phyloP scores from a whole-genome alignment of 1,139 yeast species.

The Geotrichum australiense region DNA sequence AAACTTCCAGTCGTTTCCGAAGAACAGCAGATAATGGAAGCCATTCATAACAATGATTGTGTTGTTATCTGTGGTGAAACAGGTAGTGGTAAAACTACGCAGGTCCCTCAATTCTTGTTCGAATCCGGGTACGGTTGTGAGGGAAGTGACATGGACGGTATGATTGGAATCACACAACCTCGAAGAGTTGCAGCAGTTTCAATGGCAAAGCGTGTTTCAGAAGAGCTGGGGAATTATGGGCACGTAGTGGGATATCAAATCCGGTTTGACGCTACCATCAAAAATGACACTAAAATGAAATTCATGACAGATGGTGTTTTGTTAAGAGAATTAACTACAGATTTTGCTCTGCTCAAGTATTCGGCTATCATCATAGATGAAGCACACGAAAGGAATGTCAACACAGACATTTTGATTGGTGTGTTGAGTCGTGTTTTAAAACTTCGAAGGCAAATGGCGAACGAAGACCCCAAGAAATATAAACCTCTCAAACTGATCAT shows the following conservation, averaged over 20 bases:
- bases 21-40: conserved; percentile 94
- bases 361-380: conserved; percentile 89
- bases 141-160: conserved; percentile 68
- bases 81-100: conserved; percentile 97
- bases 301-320: conserved; percentile 99
- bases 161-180: conserved; percentile 96
- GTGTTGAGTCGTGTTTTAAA: conserved; percentile 83
- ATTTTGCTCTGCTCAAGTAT: conserved; percentile 70
- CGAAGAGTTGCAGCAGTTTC: conserved; percentile 98
- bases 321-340: conserved; percentile 84
- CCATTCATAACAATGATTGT: conserved; percentile 85
- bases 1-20: conserved; percentile 84
- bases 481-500: conserved; percentile 54
- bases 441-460: conserved; percentile 51
- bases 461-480: conserved; percentile 29
- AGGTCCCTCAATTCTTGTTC: conserved; percentile 85
- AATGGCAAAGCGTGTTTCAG: conserved; percentile 84
- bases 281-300: conserved; percentile 69
- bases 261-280: conserved; percentile 74
- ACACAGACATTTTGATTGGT: conserved; percentile 93
- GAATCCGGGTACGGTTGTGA: conserved; percentile 81
- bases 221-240: conserved; percentile 77
- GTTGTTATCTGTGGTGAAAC: conserved; percentile 95
- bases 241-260: conserved; percentile 81
- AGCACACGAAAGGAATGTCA: conserved; percentile 94